These are phyloP conservation scores for Scleroderma bovista DNA, from an alignment of 768 basidiomycete genomes.

Conservation along the genomic window DNA sequence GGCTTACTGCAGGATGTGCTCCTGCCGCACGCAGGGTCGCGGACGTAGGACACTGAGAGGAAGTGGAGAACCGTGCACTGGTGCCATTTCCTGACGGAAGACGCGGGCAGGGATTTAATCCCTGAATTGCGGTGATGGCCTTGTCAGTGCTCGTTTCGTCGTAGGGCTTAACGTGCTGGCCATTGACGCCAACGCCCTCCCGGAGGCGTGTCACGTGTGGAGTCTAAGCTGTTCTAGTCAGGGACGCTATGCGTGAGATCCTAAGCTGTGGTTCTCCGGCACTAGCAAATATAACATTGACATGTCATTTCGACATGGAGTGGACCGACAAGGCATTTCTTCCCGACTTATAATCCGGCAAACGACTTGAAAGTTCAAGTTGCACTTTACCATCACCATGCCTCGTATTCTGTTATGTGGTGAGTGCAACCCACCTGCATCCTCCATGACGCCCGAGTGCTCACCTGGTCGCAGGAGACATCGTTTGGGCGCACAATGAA, in stretches of 20 bases:
- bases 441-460: not conserved
- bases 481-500: conserved; percentile 81
- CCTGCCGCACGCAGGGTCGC: conserved; percentile 83
- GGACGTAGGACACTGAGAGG: conserved; percentile 67
- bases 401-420: conserved; percentile 31
- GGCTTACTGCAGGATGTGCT: conserved; percentile 75
- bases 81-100: conserved; percentile 56
- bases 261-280: no score
- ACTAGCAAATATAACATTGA: no score
- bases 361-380: not conserved
- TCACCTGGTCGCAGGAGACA: conserved; percentile 40
- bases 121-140: conserved; percentile 33
- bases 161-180: no score
- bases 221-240: no score
- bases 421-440: conserved; percentile 16
- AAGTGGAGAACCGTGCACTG: conserved; percentile 73
- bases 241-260: no score
- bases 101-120: conserved; percentile 60
- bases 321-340: not conserved
- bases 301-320: no score
- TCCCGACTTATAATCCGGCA: not conserved
- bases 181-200: no score
- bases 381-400: conserved; percentile 10
- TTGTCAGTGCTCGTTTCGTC: no score
- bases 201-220: no score